phyloP scores from a whole-genome alignment of 2,329 filamentous ascomycete genomes.

The Cercospora sojina region DNA sequence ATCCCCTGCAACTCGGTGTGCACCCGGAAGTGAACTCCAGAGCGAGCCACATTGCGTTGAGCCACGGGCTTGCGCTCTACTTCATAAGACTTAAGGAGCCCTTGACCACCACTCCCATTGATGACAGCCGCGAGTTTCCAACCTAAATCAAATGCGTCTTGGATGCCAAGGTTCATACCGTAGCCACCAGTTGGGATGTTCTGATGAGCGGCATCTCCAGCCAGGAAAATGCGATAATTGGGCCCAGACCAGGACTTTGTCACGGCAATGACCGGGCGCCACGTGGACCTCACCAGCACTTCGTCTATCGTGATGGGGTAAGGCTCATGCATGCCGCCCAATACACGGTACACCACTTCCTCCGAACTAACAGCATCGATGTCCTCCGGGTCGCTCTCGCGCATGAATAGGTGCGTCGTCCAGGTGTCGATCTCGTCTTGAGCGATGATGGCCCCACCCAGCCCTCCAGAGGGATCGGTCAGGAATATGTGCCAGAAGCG shows the following conservation, averaged over 20 bases:
- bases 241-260: background rate
- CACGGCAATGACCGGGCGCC: background rate
- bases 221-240: background rate
- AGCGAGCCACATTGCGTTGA: constrained; percentile 13
- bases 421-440: background rate
- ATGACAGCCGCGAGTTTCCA: constrained; percentile 26
- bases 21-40: background rate
- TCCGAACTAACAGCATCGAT: background rate
- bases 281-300: background rate
- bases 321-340: background rate
- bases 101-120: constrained; percentile 20
- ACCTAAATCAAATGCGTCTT: constrained; percentile 22
- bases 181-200: constrained; percentile 41
- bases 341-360: background rate
- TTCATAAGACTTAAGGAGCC: background rate
- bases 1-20: background rate
- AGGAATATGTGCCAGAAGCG: background rate
- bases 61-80: constrained; percentile 24
- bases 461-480: background rate
- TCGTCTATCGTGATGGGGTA: background rate
- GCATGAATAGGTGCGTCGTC: background rate
- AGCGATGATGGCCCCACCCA: background rate
- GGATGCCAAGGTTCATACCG: constrained; percentile 42
- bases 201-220: constrained; percentile 9
- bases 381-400: background rate